phyloP scores from a whole-genome alignment of 2,329 filamentous ascomycete species.

The Xylaria arbuscula region DNA sequence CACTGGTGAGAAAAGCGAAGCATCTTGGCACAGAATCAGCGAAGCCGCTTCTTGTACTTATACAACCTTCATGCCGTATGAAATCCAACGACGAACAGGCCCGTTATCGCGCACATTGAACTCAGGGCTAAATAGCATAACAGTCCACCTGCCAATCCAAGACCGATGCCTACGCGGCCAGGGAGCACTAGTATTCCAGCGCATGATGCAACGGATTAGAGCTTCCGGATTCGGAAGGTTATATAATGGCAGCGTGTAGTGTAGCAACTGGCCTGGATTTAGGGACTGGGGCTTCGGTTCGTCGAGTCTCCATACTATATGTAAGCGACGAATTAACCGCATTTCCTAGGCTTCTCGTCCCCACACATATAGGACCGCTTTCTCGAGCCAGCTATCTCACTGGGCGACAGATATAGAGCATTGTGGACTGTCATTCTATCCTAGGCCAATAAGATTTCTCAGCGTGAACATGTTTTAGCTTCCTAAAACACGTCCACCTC shows the following conservation, averaged over 20 bases:
- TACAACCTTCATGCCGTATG: conserved; percentile 3
- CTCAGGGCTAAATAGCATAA: neutral
- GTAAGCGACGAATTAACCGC: neutral
- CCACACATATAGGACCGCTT: neutral
- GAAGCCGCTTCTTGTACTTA: conserved; percentile 15
- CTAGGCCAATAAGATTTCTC: conserved; percentile 17
- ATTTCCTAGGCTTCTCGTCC: neutral
- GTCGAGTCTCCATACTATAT: neutral
- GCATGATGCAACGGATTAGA: conserved; percentile 1
- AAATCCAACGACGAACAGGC: neutral
- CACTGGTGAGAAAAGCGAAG: conserved; percentile 10
- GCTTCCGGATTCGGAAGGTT: conserved; percentile 31
- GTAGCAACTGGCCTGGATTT: neutral
- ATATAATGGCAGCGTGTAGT: conserved; percentile 13
- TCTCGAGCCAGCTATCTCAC: neutral
- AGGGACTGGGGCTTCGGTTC: conserved; percentile 3
- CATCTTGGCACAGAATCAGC: conserved; percentile 12
- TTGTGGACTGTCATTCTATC: conserved; percentile 4
- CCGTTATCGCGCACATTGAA: conserved; percentile 19
- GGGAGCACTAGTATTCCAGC: conserved; percentile 10
- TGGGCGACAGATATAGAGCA: neutral
- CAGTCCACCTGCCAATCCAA: conserved; percentile 32
- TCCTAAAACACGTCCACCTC: neutral
- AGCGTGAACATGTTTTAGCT: conserved; percentile 8
- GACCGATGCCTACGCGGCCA: conserved; percentile 26